Conservation (phyloP, 2,329 filamentous ascomycete species). For the Aspergillus costaricaensis region DNA sequence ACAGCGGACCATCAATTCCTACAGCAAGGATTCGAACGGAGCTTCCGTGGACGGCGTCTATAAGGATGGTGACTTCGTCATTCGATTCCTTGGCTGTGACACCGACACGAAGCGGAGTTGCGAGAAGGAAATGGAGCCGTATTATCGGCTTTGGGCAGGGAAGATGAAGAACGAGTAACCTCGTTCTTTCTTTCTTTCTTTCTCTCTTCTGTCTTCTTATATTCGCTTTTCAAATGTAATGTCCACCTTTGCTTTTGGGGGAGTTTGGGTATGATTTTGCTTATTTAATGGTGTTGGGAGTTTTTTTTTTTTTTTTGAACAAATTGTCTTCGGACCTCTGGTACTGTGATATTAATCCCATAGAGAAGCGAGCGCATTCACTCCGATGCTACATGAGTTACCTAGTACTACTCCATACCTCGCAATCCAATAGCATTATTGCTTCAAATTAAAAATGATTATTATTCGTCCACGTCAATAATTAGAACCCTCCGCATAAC, state of each 20-base stretch:
- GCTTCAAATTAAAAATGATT: not conserved
- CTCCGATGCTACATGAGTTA: not conserved
- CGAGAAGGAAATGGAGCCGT: constrained; percentile 67
- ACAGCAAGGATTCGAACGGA: constrained; percentile 54
- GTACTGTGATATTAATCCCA: not conserved
- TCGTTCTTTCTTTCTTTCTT: too few species aligned
- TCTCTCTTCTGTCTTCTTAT: constrained; percentile 1
- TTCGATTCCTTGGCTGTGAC: constrained; percentile 75
- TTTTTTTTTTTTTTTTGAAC: not conserved
- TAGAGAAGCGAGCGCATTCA: not conserved
- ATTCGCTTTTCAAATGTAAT: constrained; percentile 3
- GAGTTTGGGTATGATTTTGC: constrained; percentile 10
- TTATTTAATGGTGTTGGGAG: constrained; percentile 7
- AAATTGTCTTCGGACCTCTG: not conserved
- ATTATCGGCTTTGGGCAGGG: constrained; percentile 47
- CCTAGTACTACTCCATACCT: too few species aligned
- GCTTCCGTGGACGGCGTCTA: constrained; percentile 62
- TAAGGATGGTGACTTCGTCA: constrained; percentile 79
- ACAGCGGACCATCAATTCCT: constrained; percentile 80
- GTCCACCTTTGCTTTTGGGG: not conserved
- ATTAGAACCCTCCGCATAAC: not conserved
- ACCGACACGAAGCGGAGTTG: constrained; percentile 61
- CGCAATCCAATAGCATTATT: too few species aligned
- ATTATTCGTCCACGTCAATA: not conserved
- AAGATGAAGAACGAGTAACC: constrained; percentile 27